Conservation (phyloP, 1,284 basidiomycete species). For the Coniferiporia sulphurascens region DNA sequence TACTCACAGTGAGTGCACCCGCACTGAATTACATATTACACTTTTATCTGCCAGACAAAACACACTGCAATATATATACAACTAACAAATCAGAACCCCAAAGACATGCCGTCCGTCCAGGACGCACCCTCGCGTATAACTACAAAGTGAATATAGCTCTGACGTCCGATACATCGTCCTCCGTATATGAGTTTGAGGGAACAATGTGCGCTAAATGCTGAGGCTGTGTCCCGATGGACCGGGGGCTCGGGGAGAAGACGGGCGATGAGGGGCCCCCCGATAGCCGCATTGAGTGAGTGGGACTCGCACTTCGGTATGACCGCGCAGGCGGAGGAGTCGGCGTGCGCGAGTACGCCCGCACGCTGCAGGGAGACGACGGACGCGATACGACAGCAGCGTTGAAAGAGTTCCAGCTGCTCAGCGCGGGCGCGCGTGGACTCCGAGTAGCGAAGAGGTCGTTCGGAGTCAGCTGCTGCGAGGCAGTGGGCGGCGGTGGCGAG, state of each 20-base stretch:
- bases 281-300: not conserved
- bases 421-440: not conserved
- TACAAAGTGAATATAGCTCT: not conserved
- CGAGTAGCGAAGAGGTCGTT: not conserved
- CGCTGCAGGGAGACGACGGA: not conserved
- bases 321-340: not conserved
- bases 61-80: too few species aligned
- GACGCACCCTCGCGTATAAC: too few species aligned
- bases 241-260: not conserved
- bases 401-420: not conserved
- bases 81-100: too few species aligned
- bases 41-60: too few species aligned
- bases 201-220: not conserved
- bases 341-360: not conserved
- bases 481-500: not conserved
- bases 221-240: not conserved
- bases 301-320: not conserved
- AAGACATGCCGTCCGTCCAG: too few species aligned
- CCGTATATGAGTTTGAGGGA: not conserved
- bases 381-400: not conserved
- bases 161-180: constrained; percentile 1
- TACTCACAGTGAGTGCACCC: too few species aligned
- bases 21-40: too few species aligned
- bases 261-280: not conserved
- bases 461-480: not conserved